phyloP scores from a whole-genome alignment of 306 rosid genomes.

The Prunus davidiana region DNA sequence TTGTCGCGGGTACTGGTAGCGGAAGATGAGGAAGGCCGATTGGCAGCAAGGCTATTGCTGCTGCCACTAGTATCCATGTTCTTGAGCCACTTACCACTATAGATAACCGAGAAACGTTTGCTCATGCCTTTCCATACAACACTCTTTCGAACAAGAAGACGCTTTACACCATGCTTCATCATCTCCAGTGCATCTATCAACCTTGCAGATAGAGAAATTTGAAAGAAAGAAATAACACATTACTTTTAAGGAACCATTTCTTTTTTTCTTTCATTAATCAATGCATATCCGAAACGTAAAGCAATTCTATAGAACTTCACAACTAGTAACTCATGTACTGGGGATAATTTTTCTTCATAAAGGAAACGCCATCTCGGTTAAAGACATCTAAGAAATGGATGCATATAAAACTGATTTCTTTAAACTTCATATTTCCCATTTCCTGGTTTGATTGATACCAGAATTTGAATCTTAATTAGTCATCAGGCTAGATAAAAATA shows the following conservation, averaged over 20 bases:
- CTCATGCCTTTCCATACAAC: conserved; percentile 95
- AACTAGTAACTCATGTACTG: neutral
- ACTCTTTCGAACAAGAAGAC: conserved; percentile 86
- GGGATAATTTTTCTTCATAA: neutral
- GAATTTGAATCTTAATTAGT: neutral
- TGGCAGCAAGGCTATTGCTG: conserved; percentile 51
- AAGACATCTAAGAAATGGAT: neutral
- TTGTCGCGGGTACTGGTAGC: conserved; percentile 37
- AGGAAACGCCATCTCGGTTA: neutral
- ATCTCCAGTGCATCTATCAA: conserved; percentile 94
- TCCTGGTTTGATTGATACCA: neutral
- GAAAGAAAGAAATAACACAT: neutral
- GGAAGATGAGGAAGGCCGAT: conserved; percentile 55
- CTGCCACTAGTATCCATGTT: conserved; percentile 56
- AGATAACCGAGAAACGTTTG: conserved; percentile 87
- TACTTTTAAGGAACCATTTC: neutral
- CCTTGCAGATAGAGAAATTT: conserved; percentile 35
- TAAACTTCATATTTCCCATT: neutral
- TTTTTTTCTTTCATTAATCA: neutral
- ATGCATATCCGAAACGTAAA: neutral
- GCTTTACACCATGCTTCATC: conserved; percentile 96
- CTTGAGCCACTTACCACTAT: conserved; percentile 90
- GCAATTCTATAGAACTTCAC: conserved; percentile 2
- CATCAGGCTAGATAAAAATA: neutral
- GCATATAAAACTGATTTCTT: neutral